Percentiles rank a stretch among this genome's conserved stretches.
phyloP scores from a whole-genome alignment of 495 filamentous ascomycete genomes.

The Neurospora discreta region DNA sequence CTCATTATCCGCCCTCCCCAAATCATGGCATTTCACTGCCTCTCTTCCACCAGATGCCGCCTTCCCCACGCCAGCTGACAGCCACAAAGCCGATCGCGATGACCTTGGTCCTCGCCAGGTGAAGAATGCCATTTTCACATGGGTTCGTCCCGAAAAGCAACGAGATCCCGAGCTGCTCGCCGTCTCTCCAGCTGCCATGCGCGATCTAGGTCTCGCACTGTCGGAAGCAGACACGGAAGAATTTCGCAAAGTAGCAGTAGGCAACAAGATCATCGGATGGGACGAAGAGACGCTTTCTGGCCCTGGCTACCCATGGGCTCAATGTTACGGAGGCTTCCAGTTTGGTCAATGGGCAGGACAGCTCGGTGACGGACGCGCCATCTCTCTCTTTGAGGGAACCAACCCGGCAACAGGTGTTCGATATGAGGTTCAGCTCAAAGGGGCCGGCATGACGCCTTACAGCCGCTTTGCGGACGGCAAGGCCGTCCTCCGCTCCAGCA shows the following conservation, averaged over 20 bases:
- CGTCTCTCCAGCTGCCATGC: slow-evolving; percentile 64
- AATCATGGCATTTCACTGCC: slow-evolving; percentile 75
- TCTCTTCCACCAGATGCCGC: slow-evolving; percentile 65
- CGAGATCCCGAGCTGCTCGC: slow-evolving; percentile 68
- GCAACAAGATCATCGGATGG: slow-evolving; percentile 63
- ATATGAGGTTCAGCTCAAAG: slow-evolving; percentile 90
- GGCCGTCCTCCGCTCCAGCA: slow-evolving; percentile 80
- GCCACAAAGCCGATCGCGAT: slow-evolving; percentile 66
- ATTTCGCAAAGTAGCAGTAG: slow-evolving; percentile 65
- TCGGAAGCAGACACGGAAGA: slow-evolving; percentile 59
- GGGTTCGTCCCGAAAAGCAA: slow-evolving; percentile 64
- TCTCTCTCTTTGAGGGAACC: slow-evolving; percentile 82
- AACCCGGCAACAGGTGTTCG: slow-evolving; percentile 60
- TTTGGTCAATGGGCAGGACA: slow-evolving; percentile 91
- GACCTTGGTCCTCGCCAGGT: slow-evolving; percentile 74
- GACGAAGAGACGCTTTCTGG: slow-evolving; percentile 46
- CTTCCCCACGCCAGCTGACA: slow-evolving; percentile 69
- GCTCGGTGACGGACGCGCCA: slow-evolving; percentile 88
- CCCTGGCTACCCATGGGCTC: slow-evolving; percentile 90
- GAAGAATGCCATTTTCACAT: slow-evolving; percentile 78
- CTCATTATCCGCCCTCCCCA: slow-evolving; percentile 63
- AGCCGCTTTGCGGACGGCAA: slow-evolving; percentile 96
- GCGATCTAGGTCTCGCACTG: slow-evolving; percentile 59
- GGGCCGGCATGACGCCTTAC: slow-evolving; percentile 86
- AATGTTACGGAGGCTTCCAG: slow-evolving; percentile 89